Base-by-base conservation (phyloP, 225 moss, liverwort and hornwort genomes). In the Sphagnum contortum region DNA sequence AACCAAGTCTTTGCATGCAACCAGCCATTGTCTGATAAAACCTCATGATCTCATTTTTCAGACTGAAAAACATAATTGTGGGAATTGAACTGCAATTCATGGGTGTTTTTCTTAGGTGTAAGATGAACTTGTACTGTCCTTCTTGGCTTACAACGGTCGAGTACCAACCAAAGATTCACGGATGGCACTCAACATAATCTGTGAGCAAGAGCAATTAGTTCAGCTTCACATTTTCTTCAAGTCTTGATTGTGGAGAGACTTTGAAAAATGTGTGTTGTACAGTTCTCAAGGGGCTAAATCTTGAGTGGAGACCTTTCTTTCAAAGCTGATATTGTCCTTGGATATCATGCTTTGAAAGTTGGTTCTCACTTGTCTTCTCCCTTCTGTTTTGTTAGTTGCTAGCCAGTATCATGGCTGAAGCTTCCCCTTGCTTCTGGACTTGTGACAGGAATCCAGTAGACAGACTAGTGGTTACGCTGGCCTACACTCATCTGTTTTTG, bases 131-230 rank as follows among this genome's bases (percentile, higher is more conserved):
- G 29, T 29, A 29, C 29, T 29, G 29, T 29, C 29, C 29, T 29
- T 29, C 29, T 29, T 29, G 29, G 83, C 83, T 84, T 84, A 72
- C 80, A 84, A 84, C 83, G 83, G 83, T 80, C 83, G 83, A 84
- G 80, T 80, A 71, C 72, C 80, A 77, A 73, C 77, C 73, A 55
- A 66, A 75, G 8, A 68, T 46, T 69, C 61, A 80, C 77, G 80
- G 75, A 75, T 75, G 66, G 77, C 77, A 80, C 66, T 77, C 83
- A 84, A 79, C 83, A 77, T 80, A 53, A 57, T 60, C 65, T 76
- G 71, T 73, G 57, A 80, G 83, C 79, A 55, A 84, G 73, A 84
- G 77, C 48, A 75, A 84, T 72, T 62, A 80, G 77, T 75, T 84
- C 79, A 63, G 66, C 46, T 50, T 68, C 63, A 47, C 44, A 8